Conservation (phyloP, 2,329 filamentous ascomycete genomes). For the Cladosporium oxysporum region DNA sequence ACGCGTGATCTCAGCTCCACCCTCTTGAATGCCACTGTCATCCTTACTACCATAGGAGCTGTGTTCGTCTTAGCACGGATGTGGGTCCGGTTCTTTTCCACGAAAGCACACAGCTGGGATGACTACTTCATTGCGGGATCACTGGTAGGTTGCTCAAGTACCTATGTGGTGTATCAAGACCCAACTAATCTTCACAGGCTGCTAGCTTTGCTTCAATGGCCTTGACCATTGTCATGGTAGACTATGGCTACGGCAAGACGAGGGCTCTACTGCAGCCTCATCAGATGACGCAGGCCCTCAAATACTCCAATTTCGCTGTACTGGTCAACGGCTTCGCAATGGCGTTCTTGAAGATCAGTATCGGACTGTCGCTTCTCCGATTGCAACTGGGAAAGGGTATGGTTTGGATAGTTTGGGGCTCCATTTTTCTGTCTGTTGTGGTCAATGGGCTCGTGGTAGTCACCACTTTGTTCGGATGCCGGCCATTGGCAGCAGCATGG, state of each 20-base stretch:
- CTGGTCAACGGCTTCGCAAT: slow-evolving; percentile 10
- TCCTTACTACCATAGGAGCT: slow-evolving; percentile 1
- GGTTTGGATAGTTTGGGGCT: slow-evolving; percentile 1
- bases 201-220: slow-evolving; percentile 2
- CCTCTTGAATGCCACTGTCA: not conserved
- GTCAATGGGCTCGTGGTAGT: not conserved
- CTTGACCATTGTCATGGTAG: slow-evolving; percentile 1
- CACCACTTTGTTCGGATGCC: slow-evolving; percentile 2
- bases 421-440: not conserved
- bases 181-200: not conserved
- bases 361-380: not conserved
- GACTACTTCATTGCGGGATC: slow-evolving; percentile 4
- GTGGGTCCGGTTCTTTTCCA: not conserved
- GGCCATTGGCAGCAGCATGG: not conserved
- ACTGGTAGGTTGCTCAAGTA: not conserved
- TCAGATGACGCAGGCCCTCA: not conserved
- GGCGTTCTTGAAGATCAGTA: slow-evolving; percentile 8
- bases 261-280: not conserved
- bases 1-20: not conserved
- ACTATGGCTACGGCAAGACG: not conserved
- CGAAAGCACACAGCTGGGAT: slow-evolving; percentile 11
- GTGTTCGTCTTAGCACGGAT: slow-evolving; percentile 1
- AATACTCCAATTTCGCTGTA: not conserved
- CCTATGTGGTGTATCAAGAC: not conserved
- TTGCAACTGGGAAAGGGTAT: slow-evolving; percentile 4